A percentile compares a stretch with the other conserved stretches of the same genome.
phyloP scores from a whole-genome alignment of 148 eudicot species.

The Dianthus caryophyllus region DNA sequence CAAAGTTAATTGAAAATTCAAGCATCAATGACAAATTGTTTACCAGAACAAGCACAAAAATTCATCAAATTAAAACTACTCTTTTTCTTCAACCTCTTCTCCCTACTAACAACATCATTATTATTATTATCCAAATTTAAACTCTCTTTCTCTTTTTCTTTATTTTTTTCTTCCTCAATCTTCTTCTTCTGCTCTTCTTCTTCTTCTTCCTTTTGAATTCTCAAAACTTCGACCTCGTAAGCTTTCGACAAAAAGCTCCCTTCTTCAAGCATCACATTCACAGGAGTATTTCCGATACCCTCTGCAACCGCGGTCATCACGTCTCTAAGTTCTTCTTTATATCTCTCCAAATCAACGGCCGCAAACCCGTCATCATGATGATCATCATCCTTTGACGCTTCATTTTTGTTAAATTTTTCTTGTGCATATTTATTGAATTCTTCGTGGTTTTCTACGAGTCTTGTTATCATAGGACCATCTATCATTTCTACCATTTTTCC shows the following conservation, averaged over 20 bases:
- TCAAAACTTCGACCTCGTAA: constrained; percentile 27
- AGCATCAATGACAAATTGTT: constrained; percentile 7
- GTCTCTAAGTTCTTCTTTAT: constrained; percentile 38
- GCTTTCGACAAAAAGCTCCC: constrained; percentile 49
- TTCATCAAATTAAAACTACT: constrained; percentile 22
- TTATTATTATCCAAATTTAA: neutral
- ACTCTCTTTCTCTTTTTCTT: neutral
- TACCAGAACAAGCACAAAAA: constrained; percentile 29
- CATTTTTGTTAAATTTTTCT: constrained; percentile 1
- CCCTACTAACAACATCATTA: neutral
- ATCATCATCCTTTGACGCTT: neutral
- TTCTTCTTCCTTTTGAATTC: constrained; percentile 8
- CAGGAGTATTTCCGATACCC: constrained; percentile 51
- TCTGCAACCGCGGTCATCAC: constrained; percentile 48
- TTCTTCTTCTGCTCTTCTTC: constrained; percentile 4
- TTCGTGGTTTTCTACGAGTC: constrained; percentile 14
- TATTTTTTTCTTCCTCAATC: neutral
- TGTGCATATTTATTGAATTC: constrained; percentile 14
- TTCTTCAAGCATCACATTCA: constrained; percentile 39
- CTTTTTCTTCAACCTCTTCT: constrained; percentile 27
- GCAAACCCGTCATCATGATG: neutral
- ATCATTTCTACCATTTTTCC: constrained; percentile 18
- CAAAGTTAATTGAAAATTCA: neutral
- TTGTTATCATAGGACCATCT: constrained; percentile 23
- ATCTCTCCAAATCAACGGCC: constrained; percentile 28